A percentile compares a stretch with the other conserved stretches of the same genome.
Evolutionary conservation across 768 basidiomycete genomes (phyloP).

Genomic region (Leucocoprinus birnbaumii): DNA sequence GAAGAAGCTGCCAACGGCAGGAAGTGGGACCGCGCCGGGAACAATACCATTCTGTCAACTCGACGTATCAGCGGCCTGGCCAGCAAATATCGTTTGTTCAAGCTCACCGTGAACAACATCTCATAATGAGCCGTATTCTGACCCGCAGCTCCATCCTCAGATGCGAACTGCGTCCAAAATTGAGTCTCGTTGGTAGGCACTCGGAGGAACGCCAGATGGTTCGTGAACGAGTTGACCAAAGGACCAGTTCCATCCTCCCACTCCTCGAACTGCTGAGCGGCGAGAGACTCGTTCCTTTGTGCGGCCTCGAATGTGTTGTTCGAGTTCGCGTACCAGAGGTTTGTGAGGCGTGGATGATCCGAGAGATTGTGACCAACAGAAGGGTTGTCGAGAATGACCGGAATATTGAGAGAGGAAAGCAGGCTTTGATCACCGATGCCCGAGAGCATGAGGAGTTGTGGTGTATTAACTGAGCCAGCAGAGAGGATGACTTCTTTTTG

Average conservation of each 20-base stretch:
- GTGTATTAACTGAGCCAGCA: slow-evolving; percentile 17
- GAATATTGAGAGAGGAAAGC: slow-evolving; percentile 14
- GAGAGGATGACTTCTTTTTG: slow-evolving; percentile 16
- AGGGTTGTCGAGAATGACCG: slow-evolving; percentile 15
- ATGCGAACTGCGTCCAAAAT: not conserved
- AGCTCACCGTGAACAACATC: slow-evolving; percentile 22
- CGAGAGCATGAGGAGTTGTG: slow-evolving; percentile 21
- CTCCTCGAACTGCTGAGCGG: slow-evolving; percentile 2
- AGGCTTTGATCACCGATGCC: slow-evolving; percentile 17
- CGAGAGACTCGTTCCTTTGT: not conserved
- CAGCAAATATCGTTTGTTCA: too few species aligned
- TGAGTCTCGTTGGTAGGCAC: slow-evolving; percentile 19
- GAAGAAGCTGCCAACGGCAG: slow-evolving; percentile 18
- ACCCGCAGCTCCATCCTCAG: slow-evolving; percentile 28
- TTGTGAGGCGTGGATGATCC: slow-evolving; percentile 14
- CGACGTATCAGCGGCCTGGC: too few species aligned
- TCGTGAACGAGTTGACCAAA: slow-evolving; percentile 18
- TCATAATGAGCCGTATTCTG: slow-evolving; percentile 27
- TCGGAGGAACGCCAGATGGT: slow-evolving; percentile 25
- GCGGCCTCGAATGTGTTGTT: not conserved
- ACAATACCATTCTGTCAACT: too few species aligned
- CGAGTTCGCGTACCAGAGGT: slow-evolving; percentile 5
- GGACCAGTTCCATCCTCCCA: slow-evolving; percentile 17
- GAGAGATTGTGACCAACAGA: slow-evolving; percentile 20
- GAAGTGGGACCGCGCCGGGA: slow-evolving; percentile 2